Evolutionary conservation across 2,329 filamentous ascomycete species (phyloP).

Genomic region (Exophiala bonariae): DNA sequence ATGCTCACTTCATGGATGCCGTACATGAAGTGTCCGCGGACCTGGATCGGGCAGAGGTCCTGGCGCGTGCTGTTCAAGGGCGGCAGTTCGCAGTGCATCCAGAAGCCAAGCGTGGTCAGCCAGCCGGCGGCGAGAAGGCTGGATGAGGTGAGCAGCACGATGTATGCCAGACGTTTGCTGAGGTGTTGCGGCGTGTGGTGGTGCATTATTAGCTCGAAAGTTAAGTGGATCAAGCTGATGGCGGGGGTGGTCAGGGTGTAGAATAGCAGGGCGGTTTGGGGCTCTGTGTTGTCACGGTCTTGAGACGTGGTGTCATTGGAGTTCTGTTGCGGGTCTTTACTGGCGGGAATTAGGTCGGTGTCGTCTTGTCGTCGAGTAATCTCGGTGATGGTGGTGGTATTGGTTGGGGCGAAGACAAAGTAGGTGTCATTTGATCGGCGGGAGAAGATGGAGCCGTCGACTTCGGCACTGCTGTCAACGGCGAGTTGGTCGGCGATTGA

Average conservation of each 20-base stretch:
- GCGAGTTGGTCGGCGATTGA: slow-evolving; percentile 19
- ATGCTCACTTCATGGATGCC: slow-evolving; percentile 27
- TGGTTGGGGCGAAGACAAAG: neutral
- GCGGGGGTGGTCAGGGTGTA: slow-evolving; percentile 23
- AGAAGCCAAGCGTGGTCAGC: slow-evolving; percentile 18
- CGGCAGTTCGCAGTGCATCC: slow-evolving; percentile 28
- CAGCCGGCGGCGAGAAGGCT: slow-evolving; percentile 21
- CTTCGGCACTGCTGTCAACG: slow-evolving; percentile 13
- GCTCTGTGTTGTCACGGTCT: neutral
- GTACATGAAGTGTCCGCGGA: slow-evolving; percentile 41
- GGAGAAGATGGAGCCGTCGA: slow-evolving; percentile 18
- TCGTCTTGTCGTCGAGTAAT: neutral
- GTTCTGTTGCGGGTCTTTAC: no score
- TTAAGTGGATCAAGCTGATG: slow-evolving; percentile 17
- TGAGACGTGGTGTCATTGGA: neutral
- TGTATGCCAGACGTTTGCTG: slow-evolving; percentile 27
- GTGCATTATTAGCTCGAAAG: slow-evolving; percentile 22
- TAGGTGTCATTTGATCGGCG: slow-evolving; percentile 5
- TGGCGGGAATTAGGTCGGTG: no score
- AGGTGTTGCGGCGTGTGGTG: slow-evolving; percentile 15
- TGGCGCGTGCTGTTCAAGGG: slow-evolving; percentile 41
- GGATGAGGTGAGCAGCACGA: slow-evolving; percentile 18
- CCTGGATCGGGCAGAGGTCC: slow-evolving; percentile 48
- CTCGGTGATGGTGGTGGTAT: neutral
- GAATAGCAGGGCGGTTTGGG: slow-evolving; percentile 21